Base-by-base conservation (phyloP, 306 rosid genomes). In the Oxytropis ochrocephala region DNA sequence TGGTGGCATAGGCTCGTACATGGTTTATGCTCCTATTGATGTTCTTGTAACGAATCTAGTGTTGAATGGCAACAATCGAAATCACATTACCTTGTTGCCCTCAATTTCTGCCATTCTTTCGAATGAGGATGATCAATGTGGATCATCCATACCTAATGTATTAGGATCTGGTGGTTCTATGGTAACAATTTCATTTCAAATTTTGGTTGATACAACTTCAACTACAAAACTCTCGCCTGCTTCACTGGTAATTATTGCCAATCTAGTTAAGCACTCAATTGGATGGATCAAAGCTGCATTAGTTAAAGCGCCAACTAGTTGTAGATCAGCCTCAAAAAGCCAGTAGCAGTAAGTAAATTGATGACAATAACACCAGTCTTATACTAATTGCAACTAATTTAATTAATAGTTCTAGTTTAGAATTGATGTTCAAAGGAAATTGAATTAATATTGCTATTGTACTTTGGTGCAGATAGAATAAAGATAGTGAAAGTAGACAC, bases 81-180 rank as follows among this genome's bases (percentile, higher is more conserved):
- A 88, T 53, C 73, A 64, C 30, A 82, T 88, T 19, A 82, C 84
- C 3, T 78, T 92, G n/a, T 70, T 90, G 46, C 96, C 98, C 0
- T 89, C 98, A 0, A 96, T 96, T 35, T 89, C 87, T 64, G 98
- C 87, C 7, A 80, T 92, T 68, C 87, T 92, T 21, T 93, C 98
- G 0, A 88, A 86, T 70, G 91, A 87, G 10, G 9, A 16, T 24
- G 32, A 10, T 8, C 21, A 55, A 8, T 75, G 53, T 9, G 85
- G 82, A 10, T 5, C 3, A 24, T 79, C 81, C 33, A 75, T 67
- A 39, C 17, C 64, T 4, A 87, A 80, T 18, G 68, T 16, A 5
- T 27, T 82, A 12, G 97, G 88, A 4, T 59, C 76, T 5, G n/a
- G n/a, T n/a, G n/a, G n/a, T n/a, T 89, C 86, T 13, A 63, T 92